Evolutionary conservation across 495 filamentous ascomycete species (phyloP).

Genomic region (Penicillium turbatum): DNA sequence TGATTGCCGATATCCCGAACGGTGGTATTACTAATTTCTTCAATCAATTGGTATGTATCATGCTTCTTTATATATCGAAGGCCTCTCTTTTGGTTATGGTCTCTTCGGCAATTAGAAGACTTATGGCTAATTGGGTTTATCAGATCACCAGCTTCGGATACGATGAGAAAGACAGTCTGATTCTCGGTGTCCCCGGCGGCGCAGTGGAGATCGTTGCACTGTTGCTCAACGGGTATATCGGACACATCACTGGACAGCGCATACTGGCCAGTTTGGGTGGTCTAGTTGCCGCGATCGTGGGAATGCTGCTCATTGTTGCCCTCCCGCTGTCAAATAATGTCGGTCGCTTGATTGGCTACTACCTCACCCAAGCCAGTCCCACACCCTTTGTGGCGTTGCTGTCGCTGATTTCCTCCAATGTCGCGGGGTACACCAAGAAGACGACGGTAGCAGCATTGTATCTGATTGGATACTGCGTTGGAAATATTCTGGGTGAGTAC

Average conservation of each 20-base stretch:
- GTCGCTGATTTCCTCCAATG: slow-evolving; percentile 57
- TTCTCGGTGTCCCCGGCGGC: slow-evolving; percentile 63
- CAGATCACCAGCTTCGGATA: slow-evolving; percentile 45
- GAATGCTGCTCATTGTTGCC: slow-evolving; percentile 63
- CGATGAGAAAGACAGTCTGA: slow-evolving; percentile 56
- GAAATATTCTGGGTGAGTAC: slow-evolving; percentile 42
- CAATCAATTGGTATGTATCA: slow-evolving; percentile 46
- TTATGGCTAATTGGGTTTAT: not conserved
- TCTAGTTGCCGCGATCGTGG: slow-evolving; percentile 37
- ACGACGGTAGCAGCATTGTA: slow-evolving; percentile 66
- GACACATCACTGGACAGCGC: slow-evolving; percentile 54
- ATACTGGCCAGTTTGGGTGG: slow-evolving; percentile 44
- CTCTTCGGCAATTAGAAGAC: not conserved
- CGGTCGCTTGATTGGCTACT: slow-evolving; percentile 60
- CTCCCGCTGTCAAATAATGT: slow-evolving; percentile 55
- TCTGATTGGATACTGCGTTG: slow-evolving; percentile 57
- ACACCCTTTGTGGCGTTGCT: slow-evolving; percentile 44
- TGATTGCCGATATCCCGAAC: slow-evolving; percentile 61
- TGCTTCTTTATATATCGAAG: not conserved
- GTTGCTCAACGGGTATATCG: slow-evolving; percentile 55
- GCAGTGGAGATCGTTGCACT: slow-evolving; percentile 62
- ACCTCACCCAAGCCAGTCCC: slow-evolving; percentile 56
- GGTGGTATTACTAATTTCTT: slow-evolving; percentile 72
- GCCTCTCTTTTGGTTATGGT: too few relatives aligned
- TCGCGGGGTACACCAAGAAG: slow-evolving; percentile 70